These are phyloP conservation scores for Thielaviopsis euricoi DNA, from an alignment of 2,329 filamentous ascomycete genomes.

Conservation along the genomic window DNA sequence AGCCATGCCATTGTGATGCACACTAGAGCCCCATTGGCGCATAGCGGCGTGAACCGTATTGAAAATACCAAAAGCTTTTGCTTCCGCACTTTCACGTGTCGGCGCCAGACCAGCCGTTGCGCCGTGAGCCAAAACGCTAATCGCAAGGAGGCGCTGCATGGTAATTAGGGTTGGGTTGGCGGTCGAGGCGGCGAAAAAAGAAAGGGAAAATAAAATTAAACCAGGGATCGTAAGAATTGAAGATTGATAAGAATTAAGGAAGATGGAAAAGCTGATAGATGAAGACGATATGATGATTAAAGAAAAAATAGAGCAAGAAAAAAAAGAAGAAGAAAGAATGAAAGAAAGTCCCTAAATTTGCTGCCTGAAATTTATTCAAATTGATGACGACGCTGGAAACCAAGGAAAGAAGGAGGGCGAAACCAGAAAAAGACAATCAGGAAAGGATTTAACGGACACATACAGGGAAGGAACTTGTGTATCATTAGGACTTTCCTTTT, in stretches of 20 bases:
- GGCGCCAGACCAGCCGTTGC: slow-evolving; percentile 12
- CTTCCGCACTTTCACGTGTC: slow-evolving; percentile 21
- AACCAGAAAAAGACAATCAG: no score
- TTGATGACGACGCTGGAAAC: background rate
- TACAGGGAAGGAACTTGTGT: no score
- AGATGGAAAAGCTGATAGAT: background rate
- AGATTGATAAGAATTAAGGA: background rate
- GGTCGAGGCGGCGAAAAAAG: no score
- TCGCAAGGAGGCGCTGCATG: slow-evolving; percentile 2
- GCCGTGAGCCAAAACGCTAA: background rate
- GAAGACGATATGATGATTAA: background rate
- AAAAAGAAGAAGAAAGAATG: background rate
- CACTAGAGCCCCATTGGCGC: slow-evolving; percentile 56
- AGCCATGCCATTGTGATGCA: slow-evolving; percentile 62
- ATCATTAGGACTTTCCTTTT: no score
- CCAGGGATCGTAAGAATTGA: background rate
- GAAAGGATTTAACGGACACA: no score
- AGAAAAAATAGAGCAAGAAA: background rate
- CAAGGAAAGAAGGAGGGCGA: no score
- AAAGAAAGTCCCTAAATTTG: no score
- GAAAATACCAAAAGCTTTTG: slow-evolving; percentile 50
- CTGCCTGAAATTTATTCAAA: no score
- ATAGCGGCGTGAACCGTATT: slow-evolving; percentile 56
- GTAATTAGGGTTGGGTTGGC: background rate
- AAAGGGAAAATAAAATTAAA: no score